Evolutionary conservation across 768 basidiomycete genomes (phyloP).

Genomic region (Pulveroboletus sp.): DNA sequence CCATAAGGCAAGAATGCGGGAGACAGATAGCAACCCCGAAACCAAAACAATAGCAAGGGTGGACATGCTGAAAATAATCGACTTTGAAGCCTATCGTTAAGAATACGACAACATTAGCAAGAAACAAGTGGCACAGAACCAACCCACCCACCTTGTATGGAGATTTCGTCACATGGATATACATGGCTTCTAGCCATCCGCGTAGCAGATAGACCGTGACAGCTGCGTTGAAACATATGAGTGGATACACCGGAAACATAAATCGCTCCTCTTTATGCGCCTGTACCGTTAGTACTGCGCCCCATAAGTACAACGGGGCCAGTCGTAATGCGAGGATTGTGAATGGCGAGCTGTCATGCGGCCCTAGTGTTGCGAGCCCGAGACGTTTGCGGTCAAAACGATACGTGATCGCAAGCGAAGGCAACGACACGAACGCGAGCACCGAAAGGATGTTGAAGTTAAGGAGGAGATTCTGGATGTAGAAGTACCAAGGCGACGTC

Average conservation of each 20-base stretch:
- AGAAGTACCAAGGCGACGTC: slow-evolving; percentile 82
- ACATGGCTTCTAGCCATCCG: slow-evolving; percentile 80
- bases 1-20: slow-evolving; percentile 77
- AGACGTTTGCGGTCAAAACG: slow-evolving; percentile 72
- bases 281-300: slow-evolving; percentile 71
- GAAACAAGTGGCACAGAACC: neutral
- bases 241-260: slow-evolving; percentile 90
- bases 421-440: slow-evolving; percentile 77
- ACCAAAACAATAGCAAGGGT: slow-evolving; percentile 68
- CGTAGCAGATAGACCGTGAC: slow-evolving; percentile 80
- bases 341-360: slow-evolving; percentile 73
- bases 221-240: slow-evolving; percentile 92
- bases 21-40: slow-evolving; percentile 65
- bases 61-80: slow-evolving; percentile 68
- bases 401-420: slow-evolving; percentile 71
- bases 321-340: slow-evolving; percentile 71
- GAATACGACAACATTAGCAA: neutral
- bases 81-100: slow-evolving; percentile 62
- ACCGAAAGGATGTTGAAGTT: slow-evolving; percentile 90
- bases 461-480: slow-evolving; percentile 81
- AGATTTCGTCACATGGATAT: slow-evolving; percentile 72
- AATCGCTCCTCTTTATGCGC: slow-evolving; percentile 99
- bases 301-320: slow-evolving; percentile 92
- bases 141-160: slow-evolving; percentile 66
- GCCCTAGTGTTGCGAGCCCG: slow-evolving; percentile 44